phyloP scores from a whole-genome alignment of 176 grass and related monocot genomes.

The Paspalum notatum region DNA sequence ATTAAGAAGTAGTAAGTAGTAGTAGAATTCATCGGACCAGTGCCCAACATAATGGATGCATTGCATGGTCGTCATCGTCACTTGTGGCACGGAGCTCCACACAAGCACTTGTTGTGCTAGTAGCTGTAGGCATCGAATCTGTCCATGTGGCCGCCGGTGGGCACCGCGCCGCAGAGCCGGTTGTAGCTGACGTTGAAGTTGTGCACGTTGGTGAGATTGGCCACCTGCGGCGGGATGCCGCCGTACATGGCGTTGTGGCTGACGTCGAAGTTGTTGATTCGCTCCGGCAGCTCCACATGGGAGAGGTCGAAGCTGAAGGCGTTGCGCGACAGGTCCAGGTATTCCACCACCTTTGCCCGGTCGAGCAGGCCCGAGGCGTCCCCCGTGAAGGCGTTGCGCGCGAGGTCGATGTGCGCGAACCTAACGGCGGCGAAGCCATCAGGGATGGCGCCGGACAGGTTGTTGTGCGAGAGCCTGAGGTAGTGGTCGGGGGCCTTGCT shows the following conservation, averaged over 20 bases:
- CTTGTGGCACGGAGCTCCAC: conserved; percentile 51
- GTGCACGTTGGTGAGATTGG: not conserved
- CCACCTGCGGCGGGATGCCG: conserved; percentile 59
- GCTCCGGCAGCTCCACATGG: no score
- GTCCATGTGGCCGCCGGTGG: conserved; percentile 23
- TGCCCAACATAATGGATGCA: no score
- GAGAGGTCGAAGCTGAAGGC: no score
- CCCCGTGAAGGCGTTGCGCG: conserved; percentile 62
- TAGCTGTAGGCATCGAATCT: conserved; percentile 34
- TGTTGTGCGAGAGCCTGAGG: conserved; percentile 66
- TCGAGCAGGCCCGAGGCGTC: conserved; percentile 46
- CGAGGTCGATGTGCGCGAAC: conserved; percentile 51
- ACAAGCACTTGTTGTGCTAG: conserved; percentile 60
- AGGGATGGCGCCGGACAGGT: conserved; percentile 57
- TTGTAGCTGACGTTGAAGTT: conserved; percentile 82
- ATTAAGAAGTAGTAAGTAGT: no score
- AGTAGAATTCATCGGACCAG: no score
- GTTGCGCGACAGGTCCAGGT: conserved; percentile 53
- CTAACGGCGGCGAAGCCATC: conserved; percentile 30
- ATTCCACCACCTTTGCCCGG: conserved; percentile 8
- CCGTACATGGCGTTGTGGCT: conserved; percentile 73
- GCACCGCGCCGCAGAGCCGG: conserved; percentile 61
- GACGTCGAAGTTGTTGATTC: conserved; percentile 34
- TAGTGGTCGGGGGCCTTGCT: not conserved
- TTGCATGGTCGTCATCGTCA: no score